Evolutionary conservation across 1,139 yeast species (phyloP).

Genomic region (Debaryomyces nepalensis): DNA sequence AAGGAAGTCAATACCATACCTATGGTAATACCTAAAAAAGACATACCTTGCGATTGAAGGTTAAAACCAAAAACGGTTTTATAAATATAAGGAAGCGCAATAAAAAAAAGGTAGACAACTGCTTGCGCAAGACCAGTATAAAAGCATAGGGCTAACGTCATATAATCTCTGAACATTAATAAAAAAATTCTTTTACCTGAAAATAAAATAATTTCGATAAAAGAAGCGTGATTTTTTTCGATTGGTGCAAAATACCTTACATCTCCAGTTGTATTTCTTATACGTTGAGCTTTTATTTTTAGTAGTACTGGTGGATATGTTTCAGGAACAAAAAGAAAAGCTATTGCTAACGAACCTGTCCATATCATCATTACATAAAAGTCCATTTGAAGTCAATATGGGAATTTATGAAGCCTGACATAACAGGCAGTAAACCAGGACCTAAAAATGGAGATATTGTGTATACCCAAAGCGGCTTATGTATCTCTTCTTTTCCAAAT

Average conservation of each 20-base stretch:
- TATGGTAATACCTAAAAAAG: slow-evolving; percentile 56
- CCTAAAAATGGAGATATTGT: slow-evolving; percentile 39
- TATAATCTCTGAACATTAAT: slow-evolving; percentile 59
- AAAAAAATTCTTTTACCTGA: slow-evolving; percentile 59
- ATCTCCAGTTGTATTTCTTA: slow-evolving; percentile 23
- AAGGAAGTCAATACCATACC: slow-evolving; percentile 46
- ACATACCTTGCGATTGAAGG: slow-evolving; percentile 44
- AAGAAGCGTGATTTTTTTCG: slow-evolving; percentile 35
- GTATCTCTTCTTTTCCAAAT: slow-evolving; percentile 31
- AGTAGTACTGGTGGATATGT: slow-evolving; percentile 26
- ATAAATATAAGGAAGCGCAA: slow-evolving; percentile 64
- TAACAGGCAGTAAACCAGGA: slow-evolving; percentile 39
- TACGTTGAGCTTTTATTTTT: slow-evolving; percentile 21
- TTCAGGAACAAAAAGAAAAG: slow-evolving; percentile 26
- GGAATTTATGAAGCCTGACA: slow-evolving; percentile 35
- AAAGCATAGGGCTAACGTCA: slow-evolving; percentile 62
- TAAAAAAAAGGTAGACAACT: slow-evolving; percentile 64
- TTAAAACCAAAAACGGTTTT: slow-evolving; percentile 49
- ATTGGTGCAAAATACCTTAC: slow-evolving; percentile 50
- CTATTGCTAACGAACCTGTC: slow-evolving; percentile 23
- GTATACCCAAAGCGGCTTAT: slow-evolving; percentile 33
- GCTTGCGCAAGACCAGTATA: slow-evolving; percentile 66
- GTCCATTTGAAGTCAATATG: slow-evolving; percentile 31
- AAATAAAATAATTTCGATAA: slow-evolving; percentile 35
- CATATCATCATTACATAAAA: slow-evolving; percentile 32